A percentile compares a stretch with the other conserved stretches of the same genome.
Evolutionary conservation across 495 filamentous ascomycete genomes (phyloP).

Genomic region (Cudoniella acicularis): DNA sequence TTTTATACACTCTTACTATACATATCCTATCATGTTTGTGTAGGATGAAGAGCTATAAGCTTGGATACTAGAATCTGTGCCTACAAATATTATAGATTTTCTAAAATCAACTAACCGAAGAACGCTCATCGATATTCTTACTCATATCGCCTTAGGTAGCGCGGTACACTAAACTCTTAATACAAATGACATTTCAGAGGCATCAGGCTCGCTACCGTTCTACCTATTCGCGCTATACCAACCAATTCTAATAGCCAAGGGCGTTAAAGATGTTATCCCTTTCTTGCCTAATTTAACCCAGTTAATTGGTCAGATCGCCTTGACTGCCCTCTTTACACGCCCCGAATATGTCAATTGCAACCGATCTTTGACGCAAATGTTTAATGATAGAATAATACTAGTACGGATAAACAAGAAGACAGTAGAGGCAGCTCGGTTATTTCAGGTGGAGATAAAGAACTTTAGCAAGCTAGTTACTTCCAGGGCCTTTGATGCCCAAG

Average conservation of each 20-base stretch:
- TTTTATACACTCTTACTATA: slow-evolving; percentile 35
- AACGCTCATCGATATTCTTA: slow-evolving; percentile 33
- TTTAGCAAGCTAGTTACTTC: slow-evolving; percentile 27
- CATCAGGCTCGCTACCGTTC: slow-evolving; percentile 31
- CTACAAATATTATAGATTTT: slow-evolving; percentile 29
- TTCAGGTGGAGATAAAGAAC: slow-evolving; percentile 21
- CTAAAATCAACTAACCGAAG: slow-evolving; percentile 12
- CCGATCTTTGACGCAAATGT: slow-evolving; percentile 30
- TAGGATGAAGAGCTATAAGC: slow-evolving; percentile 32
- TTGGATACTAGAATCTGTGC: slow-evolving; percentile 27
- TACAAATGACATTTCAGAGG: slow-evolving; percentile 24
- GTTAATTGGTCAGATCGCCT: slow-evolving; percentile 25
- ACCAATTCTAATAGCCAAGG: slow-evolving; percentile 31
- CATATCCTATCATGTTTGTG: slow-evolving; percentile 10
- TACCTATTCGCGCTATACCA: slow-evolving; percentile 32
- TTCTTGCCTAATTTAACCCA: slow-evolving; percentile 28
- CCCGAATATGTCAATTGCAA: slow-evolving; percentile 24
- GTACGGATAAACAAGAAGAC: slow-evolving; percentile 17
- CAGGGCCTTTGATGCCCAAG: slow-evolving; percentile 30
- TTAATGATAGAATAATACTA: slow-evolving; percentile 26
- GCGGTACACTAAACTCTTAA: slow-evolving; percentile 32
- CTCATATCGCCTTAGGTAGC: slow-evolving; percentile 28
- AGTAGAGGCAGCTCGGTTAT: slow-evolving; percentile 14
- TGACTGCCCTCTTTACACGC: slow-evolving; percentile 27
- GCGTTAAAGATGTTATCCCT: slow-evolving; percentile 23